These are phyloP conservation scores for Lumnitzera littorea DNA, from an alignment of 345 rosid species.

Conservation along the genomic window DNA sequence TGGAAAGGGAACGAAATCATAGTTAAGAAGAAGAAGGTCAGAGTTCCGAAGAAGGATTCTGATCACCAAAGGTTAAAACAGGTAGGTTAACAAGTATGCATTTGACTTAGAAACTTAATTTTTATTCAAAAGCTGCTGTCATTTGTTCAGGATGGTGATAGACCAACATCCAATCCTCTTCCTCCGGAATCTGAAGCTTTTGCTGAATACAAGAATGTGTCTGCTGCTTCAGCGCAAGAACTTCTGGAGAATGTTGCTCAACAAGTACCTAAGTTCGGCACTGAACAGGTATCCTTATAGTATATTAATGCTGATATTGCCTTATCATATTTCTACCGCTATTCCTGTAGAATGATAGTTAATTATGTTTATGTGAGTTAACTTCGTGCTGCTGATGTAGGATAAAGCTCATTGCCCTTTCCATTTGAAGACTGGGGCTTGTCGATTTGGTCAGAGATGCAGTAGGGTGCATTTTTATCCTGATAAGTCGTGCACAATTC, in stretches of 20 bases:
- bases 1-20: constrained; percentile 89
- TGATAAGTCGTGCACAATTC: constrained; percentile 70
- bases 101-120: constrained; percentile 2
- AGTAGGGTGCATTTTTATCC: constrained; percentile 97
- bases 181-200: constrained; percentile 70
- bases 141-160: constrained; percentile 47
- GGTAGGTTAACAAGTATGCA: constrained; percentile 28
- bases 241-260: constrained; percentile 66
- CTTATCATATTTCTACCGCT: background rate
- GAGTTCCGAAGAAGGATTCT: constrained; percentile 50
- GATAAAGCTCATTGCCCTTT: constrained; percentile 99
- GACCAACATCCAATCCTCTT: constrained; percentile 91
- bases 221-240: constrained; percentile 49
- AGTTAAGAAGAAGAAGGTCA: constrained; percentile 68
- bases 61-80: constrained; percentile 23
- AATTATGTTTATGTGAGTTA: too few species aligned
- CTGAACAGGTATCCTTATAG: constrained; percentile 57
- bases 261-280: constrained; percentile 90
- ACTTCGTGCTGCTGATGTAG: constrained; percentile 19
- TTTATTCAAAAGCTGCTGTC: constrained; percentile 2
- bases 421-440: constrained; percentile 91
- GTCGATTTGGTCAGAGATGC: constrained; percentile 94
- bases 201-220: constrained; percentile 33
- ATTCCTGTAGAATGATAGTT: background rate
- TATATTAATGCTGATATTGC: constrained; percentile 1